Evolutionary conservation across 495 filamentous ascomycete genomes (phyloP).

Genomic region (Pyronema domesticum): DNA sequence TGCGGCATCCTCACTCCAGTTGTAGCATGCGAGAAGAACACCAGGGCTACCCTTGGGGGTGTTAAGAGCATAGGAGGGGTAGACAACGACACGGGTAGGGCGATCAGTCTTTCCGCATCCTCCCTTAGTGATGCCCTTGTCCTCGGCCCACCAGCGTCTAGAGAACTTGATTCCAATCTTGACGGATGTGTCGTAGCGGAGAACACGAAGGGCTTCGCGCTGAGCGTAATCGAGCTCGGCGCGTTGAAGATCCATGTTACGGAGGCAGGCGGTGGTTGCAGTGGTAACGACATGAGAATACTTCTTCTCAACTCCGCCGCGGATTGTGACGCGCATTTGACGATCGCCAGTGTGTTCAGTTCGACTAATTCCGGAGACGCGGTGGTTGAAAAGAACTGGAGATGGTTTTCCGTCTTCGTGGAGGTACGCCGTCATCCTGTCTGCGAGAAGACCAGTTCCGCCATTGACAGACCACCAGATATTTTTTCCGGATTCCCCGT

Average conservation of each 20-base stretch:
- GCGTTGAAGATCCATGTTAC: constrained; percentile 21
- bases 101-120: constrained; percentile 28
- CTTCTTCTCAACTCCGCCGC: not conserved
- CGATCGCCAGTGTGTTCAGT: not conserved
- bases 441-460: not conserved
- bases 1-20: constrained; percentile 29
- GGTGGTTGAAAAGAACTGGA: constrained; percentile 5
- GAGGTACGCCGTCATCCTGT: not conserved
- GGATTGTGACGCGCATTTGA: not conserved
- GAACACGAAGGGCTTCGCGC: constrained; percentile 21
- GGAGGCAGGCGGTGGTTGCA: constrained; percentile 22
- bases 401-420: not conserved
- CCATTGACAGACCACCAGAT: not conserved
- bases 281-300: constrained; percentile 25
- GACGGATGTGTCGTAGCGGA: constrained; percentile 23
- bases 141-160: constrained; percentile 21
- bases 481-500: not conserved
- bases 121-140: constrained; percentile 13
- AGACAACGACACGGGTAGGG: constrained; percentile 28
- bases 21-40: constrained; percentile 30
- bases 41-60: constrained; percentile 16
- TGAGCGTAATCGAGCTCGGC: constrained; percentile 13
- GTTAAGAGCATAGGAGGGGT: constrained; percentile 30
- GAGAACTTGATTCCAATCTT: constrained; percentile 27
- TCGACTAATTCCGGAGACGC: constrained; percentile 14